Evolutionary conservation across 1,284 basidiomycete genomes (phyloP).

Genomic region (Kwoniella shivajii): DNA sequence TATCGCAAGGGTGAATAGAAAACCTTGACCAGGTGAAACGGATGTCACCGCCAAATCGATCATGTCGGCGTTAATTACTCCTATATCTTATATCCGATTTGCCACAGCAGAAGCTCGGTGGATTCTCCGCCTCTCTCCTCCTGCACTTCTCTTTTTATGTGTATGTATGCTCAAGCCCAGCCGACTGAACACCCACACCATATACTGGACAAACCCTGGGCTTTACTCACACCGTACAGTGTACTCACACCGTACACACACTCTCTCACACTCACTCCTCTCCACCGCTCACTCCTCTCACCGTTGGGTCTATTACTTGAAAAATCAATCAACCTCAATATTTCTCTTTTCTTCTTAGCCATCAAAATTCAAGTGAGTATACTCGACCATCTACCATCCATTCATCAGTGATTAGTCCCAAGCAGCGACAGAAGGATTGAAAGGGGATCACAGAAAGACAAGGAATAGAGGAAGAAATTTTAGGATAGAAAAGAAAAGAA

Average conservation of each 20-base stretch:
- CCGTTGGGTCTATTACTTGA: constrained; percentile 1
- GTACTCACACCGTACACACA: neutral
- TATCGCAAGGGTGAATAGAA: no score
- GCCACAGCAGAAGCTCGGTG: neutral
- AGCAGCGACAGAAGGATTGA: constrained; percentile 1
- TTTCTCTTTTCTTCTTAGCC: constrained; percentile 10
- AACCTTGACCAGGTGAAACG: neutral
- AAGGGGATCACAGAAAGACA: neutral
- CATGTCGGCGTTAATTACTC: neutral
- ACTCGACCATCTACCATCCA: neutral
- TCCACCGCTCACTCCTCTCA: neutral
- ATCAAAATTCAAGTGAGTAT: constrained; percentile 23
- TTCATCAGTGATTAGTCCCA: constrained; percentile 1
- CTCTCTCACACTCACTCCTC: neutral
- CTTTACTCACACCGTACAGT: neutral
- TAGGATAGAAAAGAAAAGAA: neutral
- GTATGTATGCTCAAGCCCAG: no score
- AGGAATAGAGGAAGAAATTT: neutral
- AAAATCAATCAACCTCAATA: constrained; percentile 2
- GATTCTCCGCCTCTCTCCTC: neutral
- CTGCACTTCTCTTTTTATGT: no score
- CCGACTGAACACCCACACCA: no score
- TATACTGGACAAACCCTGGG: neutral
- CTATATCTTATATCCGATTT: constrained; percentile 2
- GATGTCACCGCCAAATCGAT: neutral